phyloP scores from a whole-genome alignment of 1,284 basidiomycete genomes.

The Ustilago shanxiensis region DNA sequence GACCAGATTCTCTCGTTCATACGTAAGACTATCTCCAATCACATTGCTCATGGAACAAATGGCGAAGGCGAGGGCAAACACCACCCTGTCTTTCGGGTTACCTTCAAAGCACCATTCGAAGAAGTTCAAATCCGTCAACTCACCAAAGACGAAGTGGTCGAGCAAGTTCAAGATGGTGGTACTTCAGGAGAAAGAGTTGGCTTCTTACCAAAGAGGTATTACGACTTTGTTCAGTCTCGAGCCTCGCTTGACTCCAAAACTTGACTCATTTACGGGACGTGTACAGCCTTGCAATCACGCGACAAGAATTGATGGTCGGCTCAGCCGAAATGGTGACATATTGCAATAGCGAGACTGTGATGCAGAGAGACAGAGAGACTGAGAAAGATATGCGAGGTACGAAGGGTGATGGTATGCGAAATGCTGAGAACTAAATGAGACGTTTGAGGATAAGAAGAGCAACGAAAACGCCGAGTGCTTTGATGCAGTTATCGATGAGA shows the following conservation, averaged over 20 bases:
- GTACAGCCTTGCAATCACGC: neutral
- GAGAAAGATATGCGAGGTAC: no score
- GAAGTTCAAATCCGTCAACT: slow-evolving; percentile 29
- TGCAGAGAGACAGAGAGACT: neutral
- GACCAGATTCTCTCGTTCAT: slow-evolving; percentile 77
- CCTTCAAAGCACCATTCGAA: slow-evolving; percentile 53
- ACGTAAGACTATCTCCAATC: slow-evolving; percentile 59
- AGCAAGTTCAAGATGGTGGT: slow-evolving; percentile 44
- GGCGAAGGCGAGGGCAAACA: neutral
- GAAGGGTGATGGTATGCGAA: neutral
- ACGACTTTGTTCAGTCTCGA: slow-evolving; percentile 46
- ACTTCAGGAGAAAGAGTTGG: slow-evolving; percentile 43
- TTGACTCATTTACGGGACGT: neutral
- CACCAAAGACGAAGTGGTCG: slow-evolving; percentile 16
- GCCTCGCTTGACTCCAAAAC: neutral
- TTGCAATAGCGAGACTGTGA: neutral
- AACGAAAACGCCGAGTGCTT: slow-evolving; percentile 39
- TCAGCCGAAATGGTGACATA: neutral
- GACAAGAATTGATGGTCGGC: neutral
- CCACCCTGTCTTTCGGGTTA: slow-evolving; percentile 60
- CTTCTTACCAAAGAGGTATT: slow-evolving; percentile 50
- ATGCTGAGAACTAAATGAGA: slow-evolving; percentile 23
- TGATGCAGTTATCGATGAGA: slow-evolving; percentile 49
- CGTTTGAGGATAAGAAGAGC: slow-evolving; percentile 47
- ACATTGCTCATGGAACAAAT: slow-evolving; percentile 5